Percentiles rank a stretch among this genome's conserved stretches.
These are phyloP conservation scores for Maudiozyma barnettii DNA, from an alignment of 805 yeast species.

Conservation along the genomic window DNA sequence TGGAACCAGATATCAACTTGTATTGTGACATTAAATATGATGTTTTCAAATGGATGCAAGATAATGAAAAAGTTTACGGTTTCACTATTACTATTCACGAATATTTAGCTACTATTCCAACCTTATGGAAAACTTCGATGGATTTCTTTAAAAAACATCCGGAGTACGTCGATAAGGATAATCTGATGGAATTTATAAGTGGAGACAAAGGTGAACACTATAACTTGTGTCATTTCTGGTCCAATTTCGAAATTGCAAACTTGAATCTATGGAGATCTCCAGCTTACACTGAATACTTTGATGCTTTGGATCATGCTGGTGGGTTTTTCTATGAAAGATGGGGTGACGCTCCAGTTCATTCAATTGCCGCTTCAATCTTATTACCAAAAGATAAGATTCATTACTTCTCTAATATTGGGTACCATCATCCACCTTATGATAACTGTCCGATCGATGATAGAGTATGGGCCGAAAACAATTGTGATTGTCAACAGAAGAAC, in stretches of 20 bases:
- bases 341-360: slow-evolving; percentile 88
- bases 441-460: slow-evolving; percentile 66
- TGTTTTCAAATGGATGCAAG: slow-evolving; percentile 71
- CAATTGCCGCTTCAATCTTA: slow-evolving; percentile 70
- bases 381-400: slow-evolving; percentile 55
- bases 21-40: slow-evolving; percentile 75
- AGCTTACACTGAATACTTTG: slow-evolving; percentile 49
- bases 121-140: slow-evolving; percentile 68
- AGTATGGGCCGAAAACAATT: slow-evolving; percentile 48
- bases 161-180: slow-evolving; percentile 30
- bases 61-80: slow-evolving; percentile 61
- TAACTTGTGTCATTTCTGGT: slow-evolving; percentile 76
- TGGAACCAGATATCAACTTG: slow-evolving; percentile 72
- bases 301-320: slow-evolving; percentile 53
- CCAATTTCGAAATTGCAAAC: slow-evolving; percentile 67
- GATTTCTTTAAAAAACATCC: slow-evolving; percentile 54
- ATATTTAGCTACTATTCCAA: slow-evolving; percentile 57
- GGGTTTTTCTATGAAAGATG: slow-evolving; percentile 82
- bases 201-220: slow-evolving; percentile 53
- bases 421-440: slow-evolving; percentile 63
- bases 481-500: slow-evolving; percentile 63
- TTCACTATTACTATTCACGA: slow-evolving; percentile 41
- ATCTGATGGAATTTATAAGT: slow-evolving; percentile 53
- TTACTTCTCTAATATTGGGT: slow-evolving; percentile 73
- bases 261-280: slow-evolving; percentile 54